A percentile compares a stretch with the other conserved stretches of the same genome.
Evolutionary conservation across 441 rosid species (phyloP).

Genomic region (Eruca vesicaria): DNA sequence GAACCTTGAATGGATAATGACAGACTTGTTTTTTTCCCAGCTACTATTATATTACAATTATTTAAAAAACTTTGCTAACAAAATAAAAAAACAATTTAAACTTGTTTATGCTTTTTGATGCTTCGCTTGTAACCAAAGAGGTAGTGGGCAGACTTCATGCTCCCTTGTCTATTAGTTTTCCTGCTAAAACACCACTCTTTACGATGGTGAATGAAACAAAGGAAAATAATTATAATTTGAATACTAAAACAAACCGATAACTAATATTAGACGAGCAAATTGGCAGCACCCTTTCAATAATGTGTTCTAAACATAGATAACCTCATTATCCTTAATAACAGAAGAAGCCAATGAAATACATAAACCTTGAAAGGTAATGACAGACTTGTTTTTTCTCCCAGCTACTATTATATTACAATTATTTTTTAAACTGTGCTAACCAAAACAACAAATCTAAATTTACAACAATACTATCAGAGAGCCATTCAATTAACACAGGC

Average conservation of each 20-base stretch:
- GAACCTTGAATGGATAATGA: slow-evolving; percentile 8
- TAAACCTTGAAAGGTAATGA: slow-evolving; percentile 8
- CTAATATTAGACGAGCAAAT: background rate
- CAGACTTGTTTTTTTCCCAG: slow-evolving; percentile 40
- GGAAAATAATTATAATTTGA: background rate
- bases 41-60: slow-evolving; percentile 29
- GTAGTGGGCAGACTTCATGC: no score
- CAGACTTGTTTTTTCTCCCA: slow-evolving; percentile 40
- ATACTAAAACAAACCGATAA: background rate
- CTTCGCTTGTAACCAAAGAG: no score
- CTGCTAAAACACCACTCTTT: background rate
- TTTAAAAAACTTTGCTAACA: background rate
- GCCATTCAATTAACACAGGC: background rate
- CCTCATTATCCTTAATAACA: no score
- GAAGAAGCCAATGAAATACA: no score
- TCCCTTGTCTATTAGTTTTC: no score
- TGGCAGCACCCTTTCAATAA: no score
- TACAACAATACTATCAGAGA: slow-evolving; percentile 31
- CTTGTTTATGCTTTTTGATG: no score
- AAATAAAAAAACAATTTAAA: background rate
- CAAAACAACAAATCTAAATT: slow-evolving; percentile 16
- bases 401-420: slow-evolving; percentile 30
- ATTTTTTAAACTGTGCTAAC: background rate
- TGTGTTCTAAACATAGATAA: no score
- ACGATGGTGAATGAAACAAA: background rate